A percentile compares a stretch with the other conserved stretches of the same genome.
These are phyloP conservation scores for Chrysosporium queenslandicum DNA, from an alignment of 2,329 filamentous ascomycete species.

Conservation along the genomic window DNA sequence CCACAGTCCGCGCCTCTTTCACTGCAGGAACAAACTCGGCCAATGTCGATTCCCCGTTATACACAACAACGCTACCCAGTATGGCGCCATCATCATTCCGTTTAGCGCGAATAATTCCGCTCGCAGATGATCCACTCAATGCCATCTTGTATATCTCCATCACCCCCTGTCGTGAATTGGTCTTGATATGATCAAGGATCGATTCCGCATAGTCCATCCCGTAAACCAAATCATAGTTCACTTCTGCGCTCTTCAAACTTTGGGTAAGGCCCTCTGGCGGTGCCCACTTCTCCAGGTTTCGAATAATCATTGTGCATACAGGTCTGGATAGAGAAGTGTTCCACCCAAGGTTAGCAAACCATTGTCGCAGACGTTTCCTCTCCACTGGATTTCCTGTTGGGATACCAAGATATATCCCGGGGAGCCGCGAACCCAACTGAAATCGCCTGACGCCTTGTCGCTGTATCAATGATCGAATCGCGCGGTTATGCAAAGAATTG, in stretches of 20 bases:
- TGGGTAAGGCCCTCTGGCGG: slow-evolving; percentile 67
- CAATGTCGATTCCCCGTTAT: slow-evolving; percentile 58
- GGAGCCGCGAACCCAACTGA: slow-evolving; percentile 70
- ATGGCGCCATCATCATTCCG: slow-evolving; percentile 56
- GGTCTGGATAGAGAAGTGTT: slow-evolving; percentile 56
- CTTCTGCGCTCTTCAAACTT: slow-evolving; percentile 60
- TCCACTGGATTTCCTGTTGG: slow-evolving; percentile 56
- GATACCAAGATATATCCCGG: slow-evolving; percentile 77
- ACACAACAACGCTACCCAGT: slow-evolving; percentile 70
- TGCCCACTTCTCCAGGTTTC: slow-evolving; percentile 61
- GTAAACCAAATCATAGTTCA: slow-evolving; percentile 74
- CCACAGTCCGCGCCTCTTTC: slow-evolving; percentile 45
- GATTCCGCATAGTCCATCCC: slow-evolving; percentile 65
- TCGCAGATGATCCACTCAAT: slow-evolving; percentile 58
- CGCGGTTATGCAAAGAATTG: slow-evolving; percentile 75
- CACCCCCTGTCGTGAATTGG: slow-evolving; percentile 64
- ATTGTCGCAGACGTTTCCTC: slow-evolving; percentile 54
- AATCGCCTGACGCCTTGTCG: slow-evolving; percentile 64
- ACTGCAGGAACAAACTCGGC: slow-evolving; percentile 61
- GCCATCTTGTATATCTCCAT: slow-evolving; percentile 70
- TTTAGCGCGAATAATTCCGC: slow-evolving; percentile 76
- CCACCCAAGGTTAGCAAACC: slow-evolving; percentile 89
- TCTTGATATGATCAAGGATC: slow-evolving; percentile 64
- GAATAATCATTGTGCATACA: slow-evolving; percentile 62
- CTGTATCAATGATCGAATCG: slow-evolving; percentile 64